Conservation (phyloP, 2,329 filamentous ascomycete genomes). For the Pseudogymnoascus sp. region DNA sequence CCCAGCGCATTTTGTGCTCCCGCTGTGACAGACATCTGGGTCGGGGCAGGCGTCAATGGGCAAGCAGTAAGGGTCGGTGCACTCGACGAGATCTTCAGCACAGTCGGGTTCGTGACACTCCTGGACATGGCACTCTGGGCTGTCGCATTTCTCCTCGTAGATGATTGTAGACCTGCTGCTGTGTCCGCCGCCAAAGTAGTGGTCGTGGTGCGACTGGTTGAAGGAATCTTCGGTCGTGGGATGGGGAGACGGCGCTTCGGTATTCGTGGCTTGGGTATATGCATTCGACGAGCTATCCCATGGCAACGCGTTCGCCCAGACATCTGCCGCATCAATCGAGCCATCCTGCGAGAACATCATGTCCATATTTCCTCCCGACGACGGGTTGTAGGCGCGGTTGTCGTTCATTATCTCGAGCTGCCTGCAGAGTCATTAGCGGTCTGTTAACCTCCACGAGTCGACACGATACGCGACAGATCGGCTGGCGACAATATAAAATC, state of each 20-base stretch:
- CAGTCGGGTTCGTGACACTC: slow-evolving; percentile 5
- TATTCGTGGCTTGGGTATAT: slow-evolving; percentile 1
- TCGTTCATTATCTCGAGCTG: slow-evolving; percentile 8
- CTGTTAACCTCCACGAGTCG: background rate
- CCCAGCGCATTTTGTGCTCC: background rate
- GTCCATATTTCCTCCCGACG: background rate
- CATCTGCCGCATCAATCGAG: background rate
- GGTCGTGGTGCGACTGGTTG: background rate
- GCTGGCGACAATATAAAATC: background rate
- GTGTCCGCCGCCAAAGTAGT: background rate
- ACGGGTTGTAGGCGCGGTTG: background rate
- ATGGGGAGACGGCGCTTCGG: background rate
- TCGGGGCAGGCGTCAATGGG: background rate
- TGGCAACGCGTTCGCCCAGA: slow-evolving; percentile 3
- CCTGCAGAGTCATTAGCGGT: background rate
- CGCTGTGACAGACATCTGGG: background rate
- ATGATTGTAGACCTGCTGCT: background rate
- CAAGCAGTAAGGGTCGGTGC: slow-evolving; percentile 2
- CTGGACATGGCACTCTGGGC: slow-evolving; percentile 4
- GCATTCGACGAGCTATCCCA: slow-evolving; percentile 1
- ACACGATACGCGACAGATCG: background rate
- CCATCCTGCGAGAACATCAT: slow-evolving; percentile 2
- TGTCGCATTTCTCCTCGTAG: slow-evolving; percentile 5
- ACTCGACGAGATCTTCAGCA: background rate
- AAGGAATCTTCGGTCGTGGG: background rate